phyloP scores from a whole-genome alignment of 2,329 filamentous ascomycete genomes.

The Diaporthe sp. region DNA sequence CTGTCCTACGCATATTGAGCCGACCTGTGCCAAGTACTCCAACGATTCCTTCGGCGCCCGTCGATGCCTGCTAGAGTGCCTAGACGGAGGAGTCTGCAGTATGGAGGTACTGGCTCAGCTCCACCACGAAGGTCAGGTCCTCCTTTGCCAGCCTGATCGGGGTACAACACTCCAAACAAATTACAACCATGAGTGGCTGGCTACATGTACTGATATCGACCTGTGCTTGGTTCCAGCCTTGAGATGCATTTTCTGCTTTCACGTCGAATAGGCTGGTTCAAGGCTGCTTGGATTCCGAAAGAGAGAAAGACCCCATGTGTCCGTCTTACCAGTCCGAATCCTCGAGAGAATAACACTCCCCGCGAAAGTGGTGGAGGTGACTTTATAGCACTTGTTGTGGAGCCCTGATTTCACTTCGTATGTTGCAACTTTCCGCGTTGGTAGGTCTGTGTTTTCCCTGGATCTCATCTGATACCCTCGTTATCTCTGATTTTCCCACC shows the following conservation, averaged over 20 bases:
- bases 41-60: not conserved
- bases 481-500: not conserved
- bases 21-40: not conserved
- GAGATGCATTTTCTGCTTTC: too few relatives aligned
- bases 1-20: not conserved
- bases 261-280: not conserved
- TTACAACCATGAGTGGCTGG: not conserved
- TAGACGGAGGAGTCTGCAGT: not conserved
- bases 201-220: not conserved
- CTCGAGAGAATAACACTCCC: not conserved
- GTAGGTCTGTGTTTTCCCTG: not conserved
- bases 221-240: too few relatives aligned
- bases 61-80: not conserved
- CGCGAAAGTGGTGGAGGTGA: not conserved
- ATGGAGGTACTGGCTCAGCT: not conserved
- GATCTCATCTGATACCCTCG: not conserved
- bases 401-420: not conserved
- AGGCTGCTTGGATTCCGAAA: not conserved
- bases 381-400: too few relatives aligned
- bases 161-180: too few relatives aligned
- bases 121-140: not conserved
- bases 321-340: too few relatives aligned
- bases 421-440: not conserved
- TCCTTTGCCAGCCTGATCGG: not conserved
- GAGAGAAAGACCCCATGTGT: not conserved